Evolutionary conservation across 2,329 filamentous ascomycete species (phyloP).

Genomic region (Biscogniauxia mediterranea): DNA sequence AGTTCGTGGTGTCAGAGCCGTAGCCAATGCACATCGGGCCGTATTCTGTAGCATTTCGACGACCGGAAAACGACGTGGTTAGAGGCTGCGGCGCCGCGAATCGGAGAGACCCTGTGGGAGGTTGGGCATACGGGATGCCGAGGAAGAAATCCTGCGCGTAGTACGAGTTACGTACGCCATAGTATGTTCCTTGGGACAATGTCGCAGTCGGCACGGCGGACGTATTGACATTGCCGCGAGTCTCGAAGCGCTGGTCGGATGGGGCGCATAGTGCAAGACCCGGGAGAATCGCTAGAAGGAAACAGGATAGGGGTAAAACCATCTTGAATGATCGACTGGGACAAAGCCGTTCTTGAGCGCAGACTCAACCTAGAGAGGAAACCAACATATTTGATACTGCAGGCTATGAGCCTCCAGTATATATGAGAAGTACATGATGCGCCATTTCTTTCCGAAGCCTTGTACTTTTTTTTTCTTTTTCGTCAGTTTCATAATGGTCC

Average conservation of each 20-base stretch:
- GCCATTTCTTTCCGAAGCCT: neutral
- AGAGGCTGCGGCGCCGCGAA: slow-evolving; percentile 51
- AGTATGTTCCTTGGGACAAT: slow-evolving; percentile 43
- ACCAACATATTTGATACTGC: neutral
- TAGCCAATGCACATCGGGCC: slow-evolving; percentile 50
- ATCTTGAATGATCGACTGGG: neutral
- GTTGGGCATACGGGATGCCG: slow-evolving; percentile 56
- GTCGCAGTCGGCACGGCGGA: no score
- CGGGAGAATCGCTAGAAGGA: neutral
- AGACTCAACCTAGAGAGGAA: neutral
- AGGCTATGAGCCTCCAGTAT: neutral
- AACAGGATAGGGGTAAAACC: neutral
- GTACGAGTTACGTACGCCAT: slow-evolving; percentile 37
- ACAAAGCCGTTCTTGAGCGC: neutral
- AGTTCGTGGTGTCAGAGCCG: slow-evolving; percentile 35
- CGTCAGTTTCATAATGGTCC: neutral
- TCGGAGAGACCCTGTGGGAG: slow-evolving; percentile 49
- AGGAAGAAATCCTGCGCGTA: slow-evolving; percentile 52
- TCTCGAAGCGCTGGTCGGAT: neutral
- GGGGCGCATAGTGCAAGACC: neutral
- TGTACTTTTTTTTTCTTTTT: neutral
- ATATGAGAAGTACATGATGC: neutral
- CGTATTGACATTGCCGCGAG: neutral
- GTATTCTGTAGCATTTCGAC: slow-evolving; percentile 45
- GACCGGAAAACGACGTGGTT: slow-evolving; percentile 42